These are phyloP conservation scores for Tritrichomonas foetus DNA, from an alignment of 208 protist genomes.

Conservation along the genomic window DNA sequence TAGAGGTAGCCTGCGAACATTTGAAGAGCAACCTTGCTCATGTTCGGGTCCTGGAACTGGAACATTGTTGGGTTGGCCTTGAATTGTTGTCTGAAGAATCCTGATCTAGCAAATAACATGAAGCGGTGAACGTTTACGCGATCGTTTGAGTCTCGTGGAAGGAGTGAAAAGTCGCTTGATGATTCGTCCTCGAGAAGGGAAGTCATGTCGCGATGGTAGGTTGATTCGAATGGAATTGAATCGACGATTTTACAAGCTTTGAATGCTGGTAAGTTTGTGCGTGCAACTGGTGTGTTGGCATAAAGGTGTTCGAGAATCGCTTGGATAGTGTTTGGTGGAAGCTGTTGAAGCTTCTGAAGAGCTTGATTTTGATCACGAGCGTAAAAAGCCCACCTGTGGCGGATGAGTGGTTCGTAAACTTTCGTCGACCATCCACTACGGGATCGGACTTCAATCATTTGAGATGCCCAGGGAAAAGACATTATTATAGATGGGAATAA, in stretches of 20 bases:
- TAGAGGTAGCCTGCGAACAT: constrained; percentile 31
- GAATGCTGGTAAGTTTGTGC: constrained; percentile 39
- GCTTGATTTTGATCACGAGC: not conserved
- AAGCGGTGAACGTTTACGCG: constrained; percentile 33
- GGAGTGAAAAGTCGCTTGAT: not conserved
- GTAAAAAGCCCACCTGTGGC: constrained; percentile 6
- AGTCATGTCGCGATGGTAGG: constrained; percentile 28
- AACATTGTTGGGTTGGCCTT: constrained; percentile 5
- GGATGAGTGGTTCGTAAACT: constrained; percentile 15
- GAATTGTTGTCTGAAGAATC: constrained; percentile 12
- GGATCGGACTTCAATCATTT: constrained; percentile 20
- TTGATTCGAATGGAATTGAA: constrained; percentile 41
- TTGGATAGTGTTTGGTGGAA: constrained; percentile 38
- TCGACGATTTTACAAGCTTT: constrained; percentile 26
- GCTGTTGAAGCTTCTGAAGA: not conserved
- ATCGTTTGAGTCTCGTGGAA: constrained; percentile 30
- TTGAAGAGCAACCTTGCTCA: constrained; percentile 31
- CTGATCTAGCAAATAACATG: constrained; percentile 28
- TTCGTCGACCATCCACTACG: not conserved
- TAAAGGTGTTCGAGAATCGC: constrained; percentile 34
- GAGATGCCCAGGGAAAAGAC: constrained; percentile 29
- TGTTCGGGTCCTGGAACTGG: constrained; percentile 29
- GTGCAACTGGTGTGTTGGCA: constrained; percentile 11
- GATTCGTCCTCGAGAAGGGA: not conserved
- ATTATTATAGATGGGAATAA: too few species aligned